phyloP scores from a whole-genome alignment of 352 stramenopile species.

The Pythium pyrilobum region DNA sequence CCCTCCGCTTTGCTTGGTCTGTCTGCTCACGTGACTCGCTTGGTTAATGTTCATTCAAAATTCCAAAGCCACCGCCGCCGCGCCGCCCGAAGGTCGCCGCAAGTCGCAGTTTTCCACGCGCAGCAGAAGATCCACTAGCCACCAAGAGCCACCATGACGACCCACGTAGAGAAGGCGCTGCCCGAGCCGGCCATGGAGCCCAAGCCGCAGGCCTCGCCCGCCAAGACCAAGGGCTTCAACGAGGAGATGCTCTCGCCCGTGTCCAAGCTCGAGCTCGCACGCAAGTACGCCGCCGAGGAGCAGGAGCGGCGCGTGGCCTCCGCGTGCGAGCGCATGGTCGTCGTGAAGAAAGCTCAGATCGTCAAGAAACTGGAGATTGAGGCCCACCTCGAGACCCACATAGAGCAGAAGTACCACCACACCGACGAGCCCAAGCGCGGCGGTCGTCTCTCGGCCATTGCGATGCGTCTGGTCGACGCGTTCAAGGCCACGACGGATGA shows the following conservation, averaged over 20 bases:
- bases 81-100: background rate
- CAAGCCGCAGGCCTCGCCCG: conserved; percentile 24
- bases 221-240: conserved; percentile 24
- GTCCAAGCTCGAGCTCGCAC: conserved; percentile 72
- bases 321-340: conserved; percentile 47
- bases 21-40: background rate
- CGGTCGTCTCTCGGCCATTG: conserved; percentile 16
- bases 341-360: conserved; percentile 43
- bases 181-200: conserved; percentile 11
- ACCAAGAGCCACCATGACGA: conserved; percentile 31
- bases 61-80: conserved; percentile 1
- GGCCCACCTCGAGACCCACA: conserved; percentile 34
- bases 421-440: conserved; percentile 25
- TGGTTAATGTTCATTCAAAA: conserved; percentile 16
- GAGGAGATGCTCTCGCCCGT: conserved; percentile 54
- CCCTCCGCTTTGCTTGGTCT: conserved; percentile 4
- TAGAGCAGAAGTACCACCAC: conserved; percentile 26
- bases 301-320: conserved; percentile 66
- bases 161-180: conserved; percentile 36
- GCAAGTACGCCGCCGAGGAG: conserved; percentile 48
- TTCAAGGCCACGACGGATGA: conserved; percentile 16
- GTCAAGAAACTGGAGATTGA: conserved; percentile 57
- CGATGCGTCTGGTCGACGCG: conserved; percentile 19
- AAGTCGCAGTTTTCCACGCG: background rate
- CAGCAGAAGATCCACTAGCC: conserved; percentile 19